phyloP scores from a whole-genome alignment of 2,329 filamentous ascomycete genomes.

The Fusarium tricinctum region DNA sequence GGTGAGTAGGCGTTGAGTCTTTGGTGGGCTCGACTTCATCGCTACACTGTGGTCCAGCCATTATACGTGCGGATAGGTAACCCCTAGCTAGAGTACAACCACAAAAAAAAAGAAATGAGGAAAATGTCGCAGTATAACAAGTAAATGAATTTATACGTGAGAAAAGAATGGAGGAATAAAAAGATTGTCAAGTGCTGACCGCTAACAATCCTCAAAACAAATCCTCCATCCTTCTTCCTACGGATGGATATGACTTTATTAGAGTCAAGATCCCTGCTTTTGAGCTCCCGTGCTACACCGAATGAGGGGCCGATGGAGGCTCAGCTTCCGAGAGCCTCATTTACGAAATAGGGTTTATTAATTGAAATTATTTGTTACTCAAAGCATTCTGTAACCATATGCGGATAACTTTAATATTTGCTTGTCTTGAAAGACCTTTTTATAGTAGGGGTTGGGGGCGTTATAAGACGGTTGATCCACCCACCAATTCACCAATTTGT shows the following conservation, averaged over 20 bases:
- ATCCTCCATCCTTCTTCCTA: slow-evolving; percentile 12
- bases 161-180: background rate
- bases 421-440: too few species aligned
- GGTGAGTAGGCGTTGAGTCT: background rate
- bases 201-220: background rate
- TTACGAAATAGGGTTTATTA: background rate
- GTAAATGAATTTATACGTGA: background rate
- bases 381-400: background rate
- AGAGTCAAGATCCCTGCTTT: slow-evolving; percentile 14
- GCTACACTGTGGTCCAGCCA: slow-evolving; percentile 5
- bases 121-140: too few species aligned
- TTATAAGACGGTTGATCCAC: background rate
- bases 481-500: too few species aligned
- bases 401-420: background rate
- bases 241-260: background rate
- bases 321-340: slow-evolving; percentile 17
- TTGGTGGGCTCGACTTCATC: background rate
- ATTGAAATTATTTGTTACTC: too few species aligned
- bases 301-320: slow-evolving; percentile 22
- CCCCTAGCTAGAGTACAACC: background rate
- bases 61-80: slow-evolving; percentile 3
- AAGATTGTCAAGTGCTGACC: slow-evolving; percentile 4
- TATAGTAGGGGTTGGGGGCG: background rate
- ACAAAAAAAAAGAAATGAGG: background rate
- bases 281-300: slow-evolving; percentile 4